phyloP scores from a whole-genome alignment of 257 asterid species.

The Nicotiana undulata region DNA sequence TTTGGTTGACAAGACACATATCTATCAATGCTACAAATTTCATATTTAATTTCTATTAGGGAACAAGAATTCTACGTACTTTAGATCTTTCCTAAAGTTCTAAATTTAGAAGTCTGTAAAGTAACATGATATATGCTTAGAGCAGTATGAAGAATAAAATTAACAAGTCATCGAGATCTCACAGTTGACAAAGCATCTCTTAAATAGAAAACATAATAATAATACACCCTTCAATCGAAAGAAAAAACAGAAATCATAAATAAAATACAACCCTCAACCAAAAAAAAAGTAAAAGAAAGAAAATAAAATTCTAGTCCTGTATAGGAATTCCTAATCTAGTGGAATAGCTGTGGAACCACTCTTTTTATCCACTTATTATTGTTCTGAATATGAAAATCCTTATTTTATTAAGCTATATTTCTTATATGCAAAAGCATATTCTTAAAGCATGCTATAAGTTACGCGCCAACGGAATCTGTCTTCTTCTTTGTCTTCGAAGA shows the following conservation, averaged over 20 bases:
- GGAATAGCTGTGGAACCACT: background rate
- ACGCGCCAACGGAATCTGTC: slow-evolving; percentile 9
- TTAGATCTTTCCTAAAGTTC: background rate
- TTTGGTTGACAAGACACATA: too few species aligned
- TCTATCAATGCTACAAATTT: too few species aligned
- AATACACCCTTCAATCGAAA: background rate
- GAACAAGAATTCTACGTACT: background rate
- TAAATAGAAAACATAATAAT: background rate
- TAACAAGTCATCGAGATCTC: background rate
- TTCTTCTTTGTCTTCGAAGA: background rate
- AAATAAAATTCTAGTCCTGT: background rate
- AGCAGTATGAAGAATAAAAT: background rate
- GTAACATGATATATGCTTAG: background rate
- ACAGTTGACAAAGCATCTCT: background rate
- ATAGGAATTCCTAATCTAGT: background rate
- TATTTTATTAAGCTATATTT: background rate
- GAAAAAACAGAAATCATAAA: background rate
- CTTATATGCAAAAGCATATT: background rate
- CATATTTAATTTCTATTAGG: background rate
- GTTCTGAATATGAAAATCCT: background rate
- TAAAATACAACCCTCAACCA: background rate
- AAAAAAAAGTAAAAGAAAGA: too few species aligned
- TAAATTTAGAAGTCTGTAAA: background rate
- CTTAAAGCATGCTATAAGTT: slow-evolving; percentile 7
- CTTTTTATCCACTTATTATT: background rate